These are phyloP conservation scores for Digitaria exilis DNA, from an alignment of 202 grass and related monocot genomes.

Conservation along the genomic window DNA sequence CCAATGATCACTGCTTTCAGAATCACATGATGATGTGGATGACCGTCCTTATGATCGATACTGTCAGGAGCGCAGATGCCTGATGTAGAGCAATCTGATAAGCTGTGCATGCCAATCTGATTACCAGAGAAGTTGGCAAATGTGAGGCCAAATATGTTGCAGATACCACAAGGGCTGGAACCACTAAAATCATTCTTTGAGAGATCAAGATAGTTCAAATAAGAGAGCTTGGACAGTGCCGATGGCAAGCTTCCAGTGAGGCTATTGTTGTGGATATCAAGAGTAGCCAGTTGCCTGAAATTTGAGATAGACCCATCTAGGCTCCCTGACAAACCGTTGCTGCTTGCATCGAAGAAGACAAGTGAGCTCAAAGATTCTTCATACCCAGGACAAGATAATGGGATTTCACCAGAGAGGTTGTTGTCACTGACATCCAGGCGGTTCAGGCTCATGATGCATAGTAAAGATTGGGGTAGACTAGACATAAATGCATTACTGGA, in stretches of 20 bases:
- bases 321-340: constrained; percentile 63
- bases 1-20: constrained; percentile 37
- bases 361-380: constrained; percentile 40
- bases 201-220: constrained; percentile 75
- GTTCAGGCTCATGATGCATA: constrained; percentile 51
- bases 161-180: constrained; percentile 61
- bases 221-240: constrained; percentile 45
- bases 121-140: constrained; percentile 81
- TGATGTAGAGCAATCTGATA: constrained; percentile 45
- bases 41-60: constrained; percentile 32
- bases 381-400: constrained; percentile 39
- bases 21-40: constrained; percentile 39
- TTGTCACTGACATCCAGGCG: constrained; percentile 75
- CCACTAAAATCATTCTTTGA: constrained; percentile 68
- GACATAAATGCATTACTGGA: constrained; percentile 60
- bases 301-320: constrained; percentile 65
- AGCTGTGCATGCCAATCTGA: constrained; percentile 39
- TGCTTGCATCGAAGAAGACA: constrained; percentile 70
- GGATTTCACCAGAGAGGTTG: constrained; percentile 58
- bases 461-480: constrained; percentile 55
- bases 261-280: constrained; percentile 77
- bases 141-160: constrained; percentile 50
- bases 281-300: constrained; percentile 62
- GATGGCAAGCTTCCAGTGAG: constrained; percentile 60
- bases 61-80: constrained; percentile 45